These are phyloP conservation scores for Mycena albidolilacea DNA, from an alignment of 768 basidiomycete genomes.

Conservation along the genomic window DNA sequence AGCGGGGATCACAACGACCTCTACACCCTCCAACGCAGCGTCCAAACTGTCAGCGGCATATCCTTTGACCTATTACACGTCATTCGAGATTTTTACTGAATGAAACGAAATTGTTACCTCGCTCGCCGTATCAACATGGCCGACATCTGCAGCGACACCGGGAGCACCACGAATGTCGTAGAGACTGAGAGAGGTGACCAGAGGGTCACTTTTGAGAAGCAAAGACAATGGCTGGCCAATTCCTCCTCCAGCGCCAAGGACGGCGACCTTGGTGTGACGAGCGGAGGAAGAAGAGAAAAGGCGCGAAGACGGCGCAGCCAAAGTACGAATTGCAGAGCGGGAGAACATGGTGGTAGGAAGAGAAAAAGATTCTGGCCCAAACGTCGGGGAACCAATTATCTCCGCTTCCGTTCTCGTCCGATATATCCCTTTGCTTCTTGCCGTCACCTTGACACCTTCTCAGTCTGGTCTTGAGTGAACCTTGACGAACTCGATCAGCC, in stretches of 20 bases:
- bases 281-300: slow-evolving; percentile 83
- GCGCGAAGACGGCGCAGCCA: slow-evolving; percentile 69
- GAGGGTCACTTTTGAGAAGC: slow-evolving; percentile 92
- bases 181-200: slow-evolving; percentile 87
- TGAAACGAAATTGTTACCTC: slow-evolving; percentile 64
- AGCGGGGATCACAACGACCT: slow-evolving; percentile 98
- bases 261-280: slow-evolving; percentile 90
- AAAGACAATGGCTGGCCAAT: slow-evolving; percentile 98
- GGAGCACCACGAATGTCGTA: slow-evolving; percentile 97
- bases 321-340: slow-evolving; percentile 71
- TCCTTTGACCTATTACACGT: slow-evolving; percentile 69
- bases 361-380: slow-evolving; percentile 17
- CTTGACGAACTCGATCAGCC: too few species aligned
- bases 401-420: not conserved
- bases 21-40: slow-evolving; percentile 88
- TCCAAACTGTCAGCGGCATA: slow-evolving; percentile 91
- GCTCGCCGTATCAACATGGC: slow-evolving; percentile 91
- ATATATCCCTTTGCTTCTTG: not conserved
- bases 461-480: too few species aligned
- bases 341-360: slow-evolving; percentile 69
- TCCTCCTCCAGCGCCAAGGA: slow-evolving; percentile 98
- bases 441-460: too few species aligned
- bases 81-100: slow-evolving; percentile 17
- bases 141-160: slow-evolving; percentile 97
- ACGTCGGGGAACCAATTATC: not conserved